A percentile compares a stretch with the other conserved stretches of the same genome.
These are phyloP conservation scores for Podaxis sp. DNA, from an alignment of 768 basidiomycete species.

Conservation along the genomic window DNA sequence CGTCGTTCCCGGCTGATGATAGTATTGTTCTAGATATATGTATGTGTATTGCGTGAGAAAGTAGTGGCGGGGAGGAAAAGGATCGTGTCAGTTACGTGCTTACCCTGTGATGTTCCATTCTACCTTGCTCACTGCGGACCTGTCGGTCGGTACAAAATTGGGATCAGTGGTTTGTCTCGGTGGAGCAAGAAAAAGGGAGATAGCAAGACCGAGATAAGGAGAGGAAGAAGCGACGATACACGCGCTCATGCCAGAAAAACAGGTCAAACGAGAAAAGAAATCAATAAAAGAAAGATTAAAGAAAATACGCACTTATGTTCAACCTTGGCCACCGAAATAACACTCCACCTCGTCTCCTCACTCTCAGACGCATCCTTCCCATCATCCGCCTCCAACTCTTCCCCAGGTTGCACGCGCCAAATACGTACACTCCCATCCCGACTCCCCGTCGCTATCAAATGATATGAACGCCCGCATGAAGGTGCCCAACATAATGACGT, in stretches of 20 bases:
- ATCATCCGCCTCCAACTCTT: conserved; percentile 39
- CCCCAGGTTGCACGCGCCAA: conserved; percentile 75
- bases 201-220: not conserved
- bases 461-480: conserved; percentile 89
- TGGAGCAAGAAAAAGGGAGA: not conserved
- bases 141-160: conserved; percentile 22
- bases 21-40: conserved; percentile 64
- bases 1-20: conserved; percentile 81
- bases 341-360: conserved; percentile 68
- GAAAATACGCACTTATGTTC: conserved; percentile 62
- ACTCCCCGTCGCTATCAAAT: conserved; percentile 88
- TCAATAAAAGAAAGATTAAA: not conserved
- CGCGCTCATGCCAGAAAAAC: not conserved
- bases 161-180: not conserved
- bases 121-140: conserved; percentile 77
- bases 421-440: conserved; percentile 88
- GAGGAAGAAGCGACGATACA: not conserved
- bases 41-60: not conserved
- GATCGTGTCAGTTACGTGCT: conserved; percentile 11
- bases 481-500: conserved; percentile 93
- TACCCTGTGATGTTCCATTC: conserved; percentile 95
- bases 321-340: conserved; percentile 78
- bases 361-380: conserved; percentile 33
- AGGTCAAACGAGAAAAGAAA: not conserved
- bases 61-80: not conserved